A percentile compares a stretch with the other conserved stretches of the same genome.
phyloP scores from a whole-genome alignment of 2,329 filamentous ascomycete species.

The Colletotrichum zoysiae region DNA sequence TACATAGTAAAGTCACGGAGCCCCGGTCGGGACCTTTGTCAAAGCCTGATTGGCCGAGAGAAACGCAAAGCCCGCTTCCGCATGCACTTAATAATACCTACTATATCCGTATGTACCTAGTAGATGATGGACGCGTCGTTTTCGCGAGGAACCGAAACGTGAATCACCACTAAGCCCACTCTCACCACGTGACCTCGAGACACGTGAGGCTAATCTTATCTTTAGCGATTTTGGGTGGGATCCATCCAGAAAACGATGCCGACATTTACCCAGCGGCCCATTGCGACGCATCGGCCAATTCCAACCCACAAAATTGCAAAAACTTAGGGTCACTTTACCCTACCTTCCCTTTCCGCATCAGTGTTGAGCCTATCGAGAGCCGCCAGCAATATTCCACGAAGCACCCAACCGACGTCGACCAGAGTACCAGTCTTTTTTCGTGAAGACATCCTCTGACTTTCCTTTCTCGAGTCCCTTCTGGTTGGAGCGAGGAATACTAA shows the following conservation, averaged over 20 bases:
- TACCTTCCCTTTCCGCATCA: conserved; percentile 15
- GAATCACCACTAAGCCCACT: not conserved
- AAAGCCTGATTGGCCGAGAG: conserved; percentile 34
- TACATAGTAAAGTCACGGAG: conserved; percentile 4
- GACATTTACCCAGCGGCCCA: no score
- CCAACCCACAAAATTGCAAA: no score
- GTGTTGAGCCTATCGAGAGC: conserved; percentile 17
- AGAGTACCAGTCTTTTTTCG: conserved; percentile 45
- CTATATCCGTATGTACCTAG: no score
- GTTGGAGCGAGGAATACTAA: conserved; percentile 61
- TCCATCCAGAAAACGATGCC: no score
- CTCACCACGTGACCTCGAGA: not conserved
- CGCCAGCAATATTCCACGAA: conserved; percentile 20
- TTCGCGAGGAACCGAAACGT: not conserved
- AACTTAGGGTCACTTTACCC: conserved; percentile 10
- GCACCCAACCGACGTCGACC: conserved; percentile 41
- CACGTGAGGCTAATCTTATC: not conserved
- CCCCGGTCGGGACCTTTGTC: conserved; percentile 22
- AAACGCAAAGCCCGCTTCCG: conserved; percentile 5
- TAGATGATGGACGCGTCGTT: not conserved
- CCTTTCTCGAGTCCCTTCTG: conserved; percentile 56
- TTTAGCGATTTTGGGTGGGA: not conserved
- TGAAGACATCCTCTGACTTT: conserved; percentile 57
- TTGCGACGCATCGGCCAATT: no score
- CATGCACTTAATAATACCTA: not conserved